Evolutionary conservation across 306 rosid species (phyloP), one percentile per base, ranked within the genome.

Genomic region (Phaseolus lunatus): DNA sequence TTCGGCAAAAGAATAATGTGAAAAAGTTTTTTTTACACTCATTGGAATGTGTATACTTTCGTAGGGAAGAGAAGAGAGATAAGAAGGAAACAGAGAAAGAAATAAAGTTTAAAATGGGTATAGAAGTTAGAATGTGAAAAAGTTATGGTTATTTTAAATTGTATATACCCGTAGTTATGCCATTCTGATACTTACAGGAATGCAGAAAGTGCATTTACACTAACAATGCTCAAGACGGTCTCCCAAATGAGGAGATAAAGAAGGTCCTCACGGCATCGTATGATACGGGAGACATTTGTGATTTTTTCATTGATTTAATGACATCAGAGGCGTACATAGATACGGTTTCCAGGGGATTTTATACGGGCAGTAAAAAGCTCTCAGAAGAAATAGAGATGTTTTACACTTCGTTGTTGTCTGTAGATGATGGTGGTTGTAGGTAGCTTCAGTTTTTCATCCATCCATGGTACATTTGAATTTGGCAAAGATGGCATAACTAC

Each of bases 361-460:
- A 78, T 53, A 35, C 6, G 73, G 77, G 83, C 50, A 57, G 80
- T 71, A 79, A 59, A 66, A 83, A 76, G 56, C 79, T 90, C 73
- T 79, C 85, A 13, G 88, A 85, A 81, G 96, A 92, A 87, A 90
- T 89, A 53, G 96, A 92, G 80, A 67, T 78, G 77, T 84, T 87
- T 89, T 85, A 85, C 14, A 90, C 84, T 73, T 70, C 87, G 61
- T 81, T n/a, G n/a, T n/a, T 80, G 81, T 76, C 85, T 48, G 85
- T 48, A 72, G 81, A 89, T 72, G 80, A 85, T 67, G 80, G 83
- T 70, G 68, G 75, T 75, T 68, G 70, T 50, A 72, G 70, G 48
- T 67, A 61, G 61, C 61, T 39, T 56, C 3, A 8, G 73, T 39
- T 52, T 12, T 19, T 61, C 52, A 76, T 71, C 48, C 19, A 61